Conservation (phyloP, 2,329 filamentous ascomycete species). For the Phaeosphaeriaceae sp. region DNA sequence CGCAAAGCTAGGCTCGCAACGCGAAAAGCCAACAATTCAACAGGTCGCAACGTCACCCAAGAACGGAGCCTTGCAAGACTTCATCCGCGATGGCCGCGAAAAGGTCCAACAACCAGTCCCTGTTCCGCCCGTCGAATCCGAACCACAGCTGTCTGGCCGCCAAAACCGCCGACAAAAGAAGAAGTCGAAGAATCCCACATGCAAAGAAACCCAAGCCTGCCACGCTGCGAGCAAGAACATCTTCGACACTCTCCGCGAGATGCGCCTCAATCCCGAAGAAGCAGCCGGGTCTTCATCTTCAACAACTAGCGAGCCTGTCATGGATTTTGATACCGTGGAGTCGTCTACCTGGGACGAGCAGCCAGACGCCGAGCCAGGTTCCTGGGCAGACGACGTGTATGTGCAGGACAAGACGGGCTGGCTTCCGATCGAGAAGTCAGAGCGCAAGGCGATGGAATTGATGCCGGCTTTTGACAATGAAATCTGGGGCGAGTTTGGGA, state of each 20-base stretch:
- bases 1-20: conserved; percentile 56
- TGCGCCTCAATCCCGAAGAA: conserved; percentile 9
- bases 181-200: conserved; percentile 14
- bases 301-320: conserved; percentile 17
- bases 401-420: conserved; percentile 26
- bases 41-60: not conserved
- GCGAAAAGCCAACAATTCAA: not conserved
- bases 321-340: conserved; percentile 2
- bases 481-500: conserved; percentile 67
- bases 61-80: conserved; percentile 16
- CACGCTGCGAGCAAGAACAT: conserved; percentile 36
- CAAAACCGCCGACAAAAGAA: conserved; percentile 14
- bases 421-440: conserved; percentile 24
- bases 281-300: conserved; percentile 5
- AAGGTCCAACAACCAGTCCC: conserved; percentile 21
- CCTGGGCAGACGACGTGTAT: conserved; percentile 30
- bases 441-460: conserved; percentile 46
- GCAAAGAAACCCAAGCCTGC: conserved; percentile 7
- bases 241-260: conserved; percentile 29
- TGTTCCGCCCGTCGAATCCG: conserved; percentile 17
- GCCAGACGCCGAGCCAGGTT: conserved; percentile 1
- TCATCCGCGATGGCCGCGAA: conserved; percentile 22
- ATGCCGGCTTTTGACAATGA: conserved; percentile 59
- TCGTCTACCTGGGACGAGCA: conserved; percentile 7
- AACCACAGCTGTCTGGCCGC: conserved; percentile 5